phyloP scores from a whole-genome alignment of 306 rosid species.

The Lablab purpureus region DNA sequence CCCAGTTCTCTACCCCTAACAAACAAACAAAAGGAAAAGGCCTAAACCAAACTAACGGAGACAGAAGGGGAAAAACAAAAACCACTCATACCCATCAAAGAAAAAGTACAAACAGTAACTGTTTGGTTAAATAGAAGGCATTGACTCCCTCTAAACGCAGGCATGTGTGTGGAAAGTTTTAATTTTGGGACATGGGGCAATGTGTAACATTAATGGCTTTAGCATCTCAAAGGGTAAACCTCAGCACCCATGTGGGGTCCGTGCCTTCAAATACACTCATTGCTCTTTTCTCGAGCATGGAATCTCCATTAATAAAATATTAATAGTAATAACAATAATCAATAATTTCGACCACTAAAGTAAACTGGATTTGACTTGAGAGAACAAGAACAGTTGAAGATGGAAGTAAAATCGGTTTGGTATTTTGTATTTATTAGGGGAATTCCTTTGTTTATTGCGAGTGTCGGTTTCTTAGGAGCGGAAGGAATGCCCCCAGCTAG shows the following conservation, averaged over 20 bases:
- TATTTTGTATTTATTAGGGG: constrained; percentile 24
- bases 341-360: constrained; percentile 2
- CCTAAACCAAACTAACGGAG: constrained; percentile 39
- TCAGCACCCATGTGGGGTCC: constrained; percentile 65
- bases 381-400: not conserved
- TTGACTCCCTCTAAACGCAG: constrained; percentile 48
- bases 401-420: constrained; percentile 1
- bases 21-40: constrained; percentile 5
- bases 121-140: constrained; percentile 48
- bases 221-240: constrained; percentile 48
- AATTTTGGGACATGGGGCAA: constrained; percentile 33
- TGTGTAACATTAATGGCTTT: constrained; percentile 54
- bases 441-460: constrained; percentile 27
- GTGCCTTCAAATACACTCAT: constrained; percentile 79
- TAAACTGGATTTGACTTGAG: constrained; percentile 16
- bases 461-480: constrained; percentile 18
- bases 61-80: constrained; percentile 53
- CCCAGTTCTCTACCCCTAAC: constrained; percentile 49
- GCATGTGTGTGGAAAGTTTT: constrained; percentile 42
- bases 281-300: constrained; percentile 67
- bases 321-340: not conserved
- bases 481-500: constrained; percentile 5
- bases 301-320: constrained; percentile 41
- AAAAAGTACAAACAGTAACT: constrained; percentile 43
- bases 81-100: constrained; percentile 55